These are phyloP conservation scores for Dioscorea zingiberensis DNA, from an alignment of 106 monocot genomes.

Conservation along the genomic window DNA sequence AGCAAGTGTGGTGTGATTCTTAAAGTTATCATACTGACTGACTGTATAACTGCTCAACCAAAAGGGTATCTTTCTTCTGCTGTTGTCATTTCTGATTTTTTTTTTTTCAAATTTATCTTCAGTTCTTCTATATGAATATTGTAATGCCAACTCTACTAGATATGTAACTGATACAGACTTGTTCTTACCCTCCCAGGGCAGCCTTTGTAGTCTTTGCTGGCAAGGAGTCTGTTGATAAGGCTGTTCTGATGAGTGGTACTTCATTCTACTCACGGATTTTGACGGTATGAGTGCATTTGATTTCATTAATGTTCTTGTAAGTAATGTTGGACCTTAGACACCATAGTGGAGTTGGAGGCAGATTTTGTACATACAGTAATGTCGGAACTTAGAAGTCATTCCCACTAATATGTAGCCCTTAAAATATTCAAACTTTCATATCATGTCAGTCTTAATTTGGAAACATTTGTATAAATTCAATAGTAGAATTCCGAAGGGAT, in stretches of 20 bases:
- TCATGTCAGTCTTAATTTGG: neutral
- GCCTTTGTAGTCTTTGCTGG: conserved; percentile 58
- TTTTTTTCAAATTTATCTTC: too few species aligned
- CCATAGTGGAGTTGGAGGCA: too few species aligned
- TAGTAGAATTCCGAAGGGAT: neutral
- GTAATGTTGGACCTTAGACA: neutral
- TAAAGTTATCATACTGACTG: conserved; percentile 49
- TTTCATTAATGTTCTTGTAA: neutral
- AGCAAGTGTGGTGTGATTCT: conserved; percentile 50
- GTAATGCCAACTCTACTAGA: neutral
- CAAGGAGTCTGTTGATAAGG: conserved; percentile 74
- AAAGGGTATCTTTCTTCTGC: conserved; percentile 55
- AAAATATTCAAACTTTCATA: neutral
- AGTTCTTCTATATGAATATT: neutral
- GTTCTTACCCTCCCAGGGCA: conserved; percentile 29
- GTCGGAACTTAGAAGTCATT: neutral
- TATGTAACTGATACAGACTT: neutral
- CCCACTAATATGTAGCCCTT: neutral
- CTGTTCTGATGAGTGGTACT: conserved; percentile 58
- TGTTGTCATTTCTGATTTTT: conserved; percentile 4
- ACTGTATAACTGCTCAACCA: conserved; percentile 61
- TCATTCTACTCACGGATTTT: conserved; percentile 70
- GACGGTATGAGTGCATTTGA: conserved; percentile 27
- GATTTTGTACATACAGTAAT: too few species aligned
- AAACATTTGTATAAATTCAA: neutral